Evolutionary conservation across 2,329 filamentous ascomycete genomes (phyloP), one percentile per base, ranked within the genome.

Genomic region (Aspergillus sp.): DNA sequence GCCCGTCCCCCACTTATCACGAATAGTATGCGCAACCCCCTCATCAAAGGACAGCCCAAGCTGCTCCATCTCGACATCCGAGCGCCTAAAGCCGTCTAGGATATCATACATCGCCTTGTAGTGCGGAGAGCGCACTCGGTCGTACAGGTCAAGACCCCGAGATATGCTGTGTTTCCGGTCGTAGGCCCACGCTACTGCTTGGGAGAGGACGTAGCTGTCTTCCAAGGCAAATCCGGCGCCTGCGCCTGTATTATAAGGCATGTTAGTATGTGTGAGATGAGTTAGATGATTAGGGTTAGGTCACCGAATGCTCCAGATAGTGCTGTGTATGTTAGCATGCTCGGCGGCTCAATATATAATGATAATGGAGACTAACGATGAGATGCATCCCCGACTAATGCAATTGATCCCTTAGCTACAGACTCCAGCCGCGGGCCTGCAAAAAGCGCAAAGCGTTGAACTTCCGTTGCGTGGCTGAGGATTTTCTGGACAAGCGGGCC

Each of bases 271-370:
- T 17, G 1, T 4, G 4, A 4, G 21, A n/a, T 11, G 2, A n/a
- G 19, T 14, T 0, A 7, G 15, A 21, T 8, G 17, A 4, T 2
- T 7, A 35, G 27, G 12, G 3, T 9, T 31, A 35, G 8, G 12
- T 15, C 49, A 60, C 60, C 60, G 39, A 62, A 60, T 5, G 55
- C 60, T 5, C 60, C 60, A 2, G 60, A 57, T 44, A 62, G 39
- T 15, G 58, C 58, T 62, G 15, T 24, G 15, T 9, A 4, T 4
- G 21, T 55, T 45, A 40, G 45, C 14, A 21, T 48, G n/a, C 14
- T 35, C 3, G 8, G 15, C 17, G 5, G 3, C 4, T 12, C n/a
- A 21, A 12, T 8, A 6, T 12, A 19, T 3, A 3, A 21, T 14
- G 4, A n/a, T 4, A 23, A 27, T 2, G 12, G 12, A 5, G 9